These are phyloP conservation scores for Fraxinus nigra DNA, from an alignment of 305 asterid genomes.

Conservation along the genomic window DNA sequence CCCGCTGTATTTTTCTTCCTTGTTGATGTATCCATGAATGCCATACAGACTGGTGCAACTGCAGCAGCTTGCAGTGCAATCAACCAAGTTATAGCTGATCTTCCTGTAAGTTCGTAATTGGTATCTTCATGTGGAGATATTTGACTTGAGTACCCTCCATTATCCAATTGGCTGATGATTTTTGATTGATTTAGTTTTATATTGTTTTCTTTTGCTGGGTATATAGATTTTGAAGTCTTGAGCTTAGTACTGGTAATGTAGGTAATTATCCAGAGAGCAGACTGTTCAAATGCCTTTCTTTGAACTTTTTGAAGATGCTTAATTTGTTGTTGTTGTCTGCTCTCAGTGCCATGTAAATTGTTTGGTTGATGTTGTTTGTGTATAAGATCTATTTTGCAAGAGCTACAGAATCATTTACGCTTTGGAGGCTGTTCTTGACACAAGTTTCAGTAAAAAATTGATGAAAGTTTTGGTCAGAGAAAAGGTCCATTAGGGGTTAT, in stretches of 20 bases:
- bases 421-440: background rate
- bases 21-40: constrained; percentile 60
- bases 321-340: background rate
- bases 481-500: background rate
- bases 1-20: constrained; percentile 62
- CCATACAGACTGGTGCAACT: constrained; percentile 61
- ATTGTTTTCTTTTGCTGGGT: background rate
- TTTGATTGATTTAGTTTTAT: background rate
- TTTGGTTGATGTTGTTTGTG: background rate
- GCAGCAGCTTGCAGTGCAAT: constrained; percentile 58
- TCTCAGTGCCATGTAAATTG: background rate
- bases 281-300: background rate
- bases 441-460: background rate
- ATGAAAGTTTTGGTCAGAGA: background rate
- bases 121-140: background rate
- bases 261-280: background rate
- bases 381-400: background rate
- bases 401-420: background rate
- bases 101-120: constrained; percentile 41
- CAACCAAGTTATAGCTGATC: constrained; percentile 48
- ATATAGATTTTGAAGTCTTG: background rate
- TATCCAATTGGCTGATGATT: background rate
- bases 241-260: background rate
- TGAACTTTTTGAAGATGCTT: background rate
- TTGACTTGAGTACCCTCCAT: background rate